phyloP scores from a whole-genome alignment of 2,329 filamentous ascomycete species.

The Stemphylium lycopersici region DNA sequence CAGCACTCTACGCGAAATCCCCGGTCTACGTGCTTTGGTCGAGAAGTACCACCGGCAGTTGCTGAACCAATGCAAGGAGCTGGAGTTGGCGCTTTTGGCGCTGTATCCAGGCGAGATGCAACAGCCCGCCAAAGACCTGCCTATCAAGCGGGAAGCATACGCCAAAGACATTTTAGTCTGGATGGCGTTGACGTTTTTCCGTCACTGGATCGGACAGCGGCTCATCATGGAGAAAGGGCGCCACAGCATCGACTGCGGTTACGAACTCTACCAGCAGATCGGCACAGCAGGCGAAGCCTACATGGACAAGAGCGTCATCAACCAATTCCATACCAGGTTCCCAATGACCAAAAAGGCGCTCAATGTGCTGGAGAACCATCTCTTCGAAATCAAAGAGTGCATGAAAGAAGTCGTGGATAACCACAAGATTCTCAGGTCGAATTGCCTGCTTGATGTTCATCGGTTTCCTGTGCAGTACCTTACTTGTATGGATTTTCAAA shows the following conservation, averaged over 20 bases:
- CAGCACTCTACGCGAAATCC: conserved; percentile 25
- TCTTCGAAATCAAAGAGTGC: conserved; percentile 51
- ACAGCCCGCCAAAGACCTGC: conserved; percentile 30
- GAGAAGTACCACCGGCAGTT: conserved; percentile 40
- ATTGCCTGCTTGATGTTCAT: conserved; percentile 49
- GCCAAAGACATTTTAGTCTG: conserved; percentile 58
- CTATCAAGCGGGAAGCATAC: conserved; percentile 53
- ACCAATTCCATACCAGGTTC: conserved; percentile 50
- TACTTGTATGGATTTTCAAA: conserved; percentile 53
- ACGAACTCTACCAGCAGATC: conserved; percentile 52
- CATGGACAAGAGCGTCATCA: conserved; percentile 48
- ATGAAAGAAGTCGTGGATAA: conserved; percentile 51
- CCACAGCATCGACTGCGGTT: conserved; percentile 54
- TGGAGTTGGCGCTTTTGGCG: conserved; percentile 34
- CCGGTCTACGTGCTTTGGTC: conserved; percentile 36
- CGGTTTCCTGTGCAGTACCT: conserved; percentile 51
- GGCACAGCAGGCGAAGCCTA: conserved; percentile 52
- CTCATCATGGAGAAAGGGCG: conserved; percentile 50
- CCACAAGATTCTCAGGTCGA: conserved; percentile 47
- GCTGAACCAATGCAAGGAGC: conserved; percentile 31
- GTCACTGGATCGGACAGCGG: conserved; percentile 54
- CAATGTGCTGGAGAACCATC: conserved; percentile 50
- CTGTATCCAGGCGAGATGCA: conserved; percentile 39
- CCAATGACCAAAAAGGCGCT: conserved; percentile 53
- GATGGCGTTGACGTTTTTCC: conserved; percentile 57